Evolutionary conservation across 1,284 basidiomycete species (phyloP), one percentile per base, ranked within the genome.

Genomic region (Moesziomyces globuligerus): DNA sequence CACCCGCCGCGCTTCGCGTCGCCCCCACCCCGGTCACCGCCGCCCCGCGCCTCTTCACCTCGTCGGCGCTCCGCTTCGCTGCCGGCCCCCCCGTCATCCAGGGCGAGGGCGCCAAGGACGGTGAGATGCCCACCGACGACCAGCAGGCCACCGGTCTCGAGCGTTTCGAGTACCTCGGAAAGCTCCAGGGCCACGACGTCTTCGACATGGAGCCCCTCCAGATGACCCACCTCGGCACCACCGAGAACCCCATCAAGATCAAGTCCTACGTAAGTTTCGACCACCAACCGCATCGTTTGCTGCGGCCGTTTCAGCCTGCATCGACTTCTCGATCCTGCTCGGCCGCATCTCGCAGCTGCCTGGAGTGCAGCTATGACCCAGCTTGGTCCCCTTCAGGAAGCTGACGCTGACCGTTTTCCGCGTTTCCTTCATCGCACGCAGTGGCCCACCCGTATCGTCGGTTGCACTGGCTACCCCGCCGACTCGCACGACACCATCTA

Each of bases 141-240:
- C 87, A 91, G 76, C 95, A 98, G 85, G 88, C 94, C 26, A 98
- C 95, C 74, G 94, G 95, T 89, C 87, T 97, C 64, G 94, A 97
- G 85, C 92, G 95, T 84, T 89, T 94, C 83, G 92, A 98, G 85
- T 86, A 96, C 48, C 85, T 97, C 61, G 92, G 91, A 80, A 90
- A 91, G 75, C 86, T 94, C 80, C 89, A 94, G 85, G 94, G 94
- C 57, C 85, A 93, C 49, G 90, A 93, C 43, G 89, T 94, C 54
- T 98, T 98, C 86, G 94, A 97, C 85, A 87, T 90, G 83, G 87
- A 88, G 72, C 91, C 94, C 43, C 87, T 98, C 69, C 89, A 93
- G 82, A 86, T 93, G 69, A 90, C 89, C 84, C 89, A 92, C 80
- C 84, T 94, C 82, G 95, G 95, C 71, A 98, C 95, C 50, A 87